Conservation (phyloP, 2,329 filamentous ascomycete genomes). For the Talaromyces sp. region DNA sequence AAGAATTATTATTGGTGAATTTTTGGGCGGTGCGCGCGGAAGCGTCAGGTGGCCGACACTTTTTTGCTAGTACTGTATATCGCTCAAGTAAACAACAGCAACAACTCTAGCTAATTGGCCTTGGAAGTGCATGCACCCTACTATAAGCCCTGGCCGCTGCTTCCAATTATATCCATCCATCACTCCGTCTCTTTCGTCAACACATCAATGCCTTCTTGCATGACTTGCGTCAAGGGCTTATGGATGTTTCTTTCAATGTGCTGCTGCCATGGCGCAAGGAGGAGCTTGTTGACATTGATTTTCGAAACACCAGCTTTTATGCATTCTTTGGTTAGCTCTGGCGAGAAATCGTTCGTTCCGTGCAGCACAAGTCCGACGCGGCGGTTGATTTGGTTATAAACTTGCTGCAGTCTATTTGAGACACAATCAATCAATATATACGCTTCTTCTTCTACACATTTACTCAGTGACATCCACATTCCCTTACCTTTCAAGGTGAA, state of each 20-base stretch:
- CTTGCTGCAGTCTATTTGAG: not conserved
- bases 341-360: slow-evolving; percentile 2
- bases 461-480: not conserved
- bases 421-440: no score
- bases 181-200: not conserved
- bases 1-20: no score
- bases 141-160: not conserved
- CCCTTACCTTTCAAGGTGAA: not conserved
- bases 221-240: not conserved
- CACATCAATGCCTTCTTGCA: slow-evolving; percentile 2
- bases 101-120: not conserved
- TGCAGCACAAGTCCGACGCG: slow-evolving; percentile 4
- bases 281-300: slow-evolving; percentile 4
- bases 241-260: not conserved
- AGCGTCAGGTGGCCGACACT: no score
- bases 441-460: no score
- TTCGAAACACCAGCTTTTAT: not conserved
- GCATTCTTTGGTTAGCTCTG: slow-evolving; percentile 3
- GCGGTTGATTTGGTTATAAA: not conserved
- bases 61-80: no score
- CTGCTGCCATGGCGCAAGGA: not conserved
- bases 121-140: not conserved
- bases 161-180: not conserved
- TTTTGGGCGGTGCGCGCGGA: no score
- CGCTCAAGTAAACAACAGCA: no score